phyloP scores from a whole-genome alignment of 257 asterid genomes.

The Solanum appendiculatum region DNA sequence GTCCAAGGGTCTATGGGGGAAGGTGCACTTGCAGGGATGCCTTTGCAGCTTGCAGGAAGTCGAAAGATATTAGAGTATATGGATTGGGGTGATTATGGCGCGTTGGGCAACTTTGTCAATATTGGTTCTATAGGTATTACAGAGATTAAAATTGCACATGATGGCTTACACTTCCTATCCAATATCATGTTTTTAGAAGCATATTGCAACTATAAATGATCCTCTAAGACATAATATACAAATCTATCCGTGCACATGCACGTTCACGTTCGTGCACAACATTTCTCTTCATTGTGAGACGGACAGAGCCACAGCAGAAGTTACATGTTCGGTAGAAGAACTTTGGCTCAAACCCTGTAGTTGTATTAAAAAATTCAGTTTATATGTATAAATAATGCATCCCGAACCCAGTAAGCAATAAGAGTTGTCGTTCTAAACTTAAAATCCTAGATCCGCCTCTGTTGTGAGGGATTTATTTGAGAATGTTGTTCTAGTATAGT shows the following conservation, averaged over 20 bases:
- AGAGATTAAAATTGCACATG: neutral
- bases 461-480: neutral
- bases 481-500: neutral
- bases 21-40: constrained; percentile 94
- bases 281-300: neutral
- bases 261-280: rapidly evolving
- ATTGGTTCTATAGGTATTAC: constrained; percentile 74
- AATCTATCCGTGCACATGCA: neutral
- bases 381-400: rapidly evolving
- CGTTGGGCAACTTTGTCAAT: constrained; percentile 68
- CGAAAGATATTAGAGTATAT: constrained; percentile 88
- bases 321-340: neutral
- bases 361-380: neutral
- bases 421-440: neutral
- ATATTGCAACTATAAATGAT: neutral
- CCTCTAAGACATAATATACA: neutral
- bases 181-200: neutral
- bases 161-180: neutral
- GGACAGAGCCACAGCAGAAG: neutral
- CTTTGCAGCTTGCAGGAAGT: constrained; percentile 87
- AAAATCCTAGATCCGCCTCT: neutral
- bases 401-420: neutral
- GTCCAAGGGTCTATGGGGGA: constrained; percentile 99
- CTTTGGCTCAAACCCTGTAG: neutral
- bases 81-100: constrained; percentile 97